These are phyloP conservation scores for Creolimax fragrantissima DNA, from an alignment of 78 protist genomes.

Conservation along the genomic window DNA sequence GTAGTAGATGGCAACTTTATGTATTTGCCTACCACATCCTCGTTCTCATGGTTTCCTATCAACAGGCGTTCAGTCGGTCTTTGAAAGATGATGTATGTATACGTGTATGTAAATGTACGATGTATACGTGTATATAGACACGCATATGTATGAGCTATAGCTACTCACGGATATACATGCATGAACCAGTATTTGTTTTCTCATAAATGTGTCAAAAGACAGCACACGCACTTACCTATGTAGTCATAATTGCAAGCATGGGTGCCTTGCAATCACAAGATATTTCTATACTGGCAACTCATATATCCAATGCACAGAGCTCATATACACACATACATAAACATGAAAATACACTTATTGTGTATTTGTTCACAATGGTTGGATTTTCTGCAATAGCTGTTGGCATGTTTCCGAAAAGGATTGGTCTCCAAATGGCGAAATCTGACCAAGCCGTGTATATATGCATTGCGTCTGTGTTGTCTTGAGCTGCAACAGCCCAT, in stretches of 20 bases:
- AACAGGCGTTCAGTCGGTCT: background rate
- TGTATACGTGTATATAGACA: background rate
- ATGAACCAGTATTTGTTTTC: no score
- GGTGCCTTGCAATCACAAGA: no score
- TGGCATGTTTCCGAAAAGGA: conserved; percentile 5
- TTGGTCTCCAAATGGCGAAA: background rate
- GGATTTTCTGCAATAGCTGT: conserved; percentile 7
- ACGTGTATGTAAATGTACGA: no score
- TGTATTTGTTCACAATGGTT: no score
- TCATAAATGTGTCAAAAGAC: no score
- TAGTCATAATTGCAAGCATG: no score
- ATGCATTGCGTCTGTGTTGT: conserved; percentile 9
- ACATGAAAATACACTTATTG: background rate
- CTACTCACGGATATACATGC: no score
- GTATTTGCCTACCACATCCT: background rate
- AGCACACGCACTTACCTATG: no score
- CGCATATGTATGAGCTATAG: background rate
- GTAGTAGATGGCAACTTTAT: background rate
- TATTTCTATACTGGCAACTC: no score
- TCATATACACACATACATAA: background rate
- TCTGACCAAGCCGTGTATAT: background rate
- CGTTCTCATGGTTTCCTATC: background rate
- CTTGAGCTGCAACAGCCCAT: conserved; percentile 16
- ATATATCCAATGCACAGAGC: background rate
- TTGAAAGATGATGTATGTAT: background rate